Conservation (phyloP, 306 rosid species). For the Prunus dulcis region DNA sequence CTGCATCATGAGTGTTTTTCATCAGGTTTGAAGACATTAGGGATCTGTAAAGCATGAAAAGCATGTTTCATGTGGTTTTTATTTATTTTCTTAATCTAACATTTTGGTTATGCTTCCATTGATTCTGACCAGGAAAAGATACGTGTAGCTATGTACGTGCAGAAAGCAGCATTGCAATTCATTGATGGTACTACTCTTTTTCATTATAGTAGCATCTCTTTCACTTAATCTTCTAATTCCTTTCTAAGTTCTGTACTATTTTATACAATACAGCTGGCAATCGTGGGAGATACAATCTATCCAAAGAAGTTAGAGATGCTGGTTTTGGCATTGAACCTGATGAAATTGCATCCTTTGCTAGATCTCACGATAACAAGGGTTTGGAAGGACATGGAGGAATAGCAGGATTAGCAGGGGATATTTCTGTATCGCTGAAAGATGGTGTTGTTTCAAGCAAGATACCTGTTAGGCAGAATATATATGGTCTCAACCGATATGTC, state of each 20-base stretch:
- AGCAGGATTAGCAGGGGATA: constrained; percentile 52
- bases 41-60: neutral
- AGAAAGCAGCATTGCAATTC: constrained; percentile 78
- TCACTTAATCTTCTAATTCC: neutral
- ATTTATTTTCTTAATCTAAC: constrained; percentile 8
- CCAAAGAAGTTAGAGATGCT: constrained; percentile 51
- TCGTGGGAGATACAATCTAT: constrained; percentile 31
- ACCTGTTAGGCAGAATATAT: constrained; percentile 46
- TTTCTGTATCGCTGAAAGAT: constrained; percentile 43
- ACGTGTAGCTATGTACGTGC: constrained; percentile 66
- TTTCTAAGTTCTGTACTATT: neutral
- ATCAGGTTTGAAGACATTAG: neutral
- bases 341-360: constrained; percentile 55
- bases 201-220: neutral
- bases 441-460: constrained; percentile 50
- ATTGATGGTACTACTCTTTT: constrained; percentile 46
- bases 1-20: neutral
- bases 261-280: constrained; percentile 46
- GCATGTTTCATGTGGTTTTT: constrained; percentile 4
- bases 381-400: constrained; percentile 51
- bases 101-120: constrained; percentile 22
- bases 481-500: constrained; percentile 43
- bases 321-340: constrained; percentile 68
- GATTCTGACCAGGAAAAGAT: constrained; percentile 63
- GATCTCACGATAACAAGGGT: constrained; percentile 52